Evolutionary conservation across 805 yeast genomes (phyloP), one percentile per base, ranked within the genome.

Genomic region (Vanderwaltozyma yarrowii): DNA sequence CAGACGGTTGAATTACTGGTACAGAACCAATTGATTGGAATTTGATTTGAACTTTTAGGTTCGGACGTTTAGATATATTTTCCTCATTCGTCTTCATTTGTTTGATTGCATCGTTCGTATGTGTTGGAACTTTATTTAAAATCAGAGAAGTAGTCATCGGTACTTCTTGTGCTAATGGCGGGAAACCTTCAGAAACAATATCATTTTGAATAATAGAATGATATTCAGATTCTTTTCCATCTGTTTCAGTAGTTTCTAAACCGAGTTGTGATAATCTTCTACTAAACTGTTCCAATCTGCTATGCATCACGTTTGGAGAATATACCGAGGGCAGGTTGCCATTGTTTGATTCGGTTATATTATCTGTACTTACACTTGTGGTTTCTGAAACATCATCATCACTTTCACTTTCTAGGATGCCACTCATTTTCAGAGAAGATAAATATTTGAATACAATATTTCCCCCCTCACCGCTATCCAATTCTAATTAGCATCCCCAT

Each of bases 11-110:
- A 4, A 58, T 39, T n/a, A 47, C 43, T 4, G 49, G 39, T 1
- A 57, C 42, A 6, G 59, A 49, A 1, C 63, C 63, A 23, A 58
- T 58, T 6, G 62, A 53, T 27, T 54, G 58, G 35, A 58, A 56
- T 34, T 45, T 52, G 9, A 57, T 49, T 23, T 47, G 51, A 3
- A 57, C 34, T 37, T 54, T 54, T 19, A 16, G 16, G 5, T 27
- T 28, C 34, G 32, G 23, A 17, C 32, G 10, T 27, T 33, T 30
- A 35, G 14, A 11, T 29, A 26, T 11, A 11, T 19, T 15, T 18
- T 20, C 15, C 11, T 38, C 38, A n/a, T 34, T 32, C 30, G 35
- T 26, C 20, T 35, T 32, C 24, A 41, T 23, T 31, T 38, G 32
- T 23, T 46, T 37, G 2, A 44, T 24, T 12, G 41, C 45, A 21